Evolutionary conservation across 176 grass and related monocot species (phyloP), one percentile per base, ranked within the genome.

Genomic region (Triticum aestivum): DNA sequence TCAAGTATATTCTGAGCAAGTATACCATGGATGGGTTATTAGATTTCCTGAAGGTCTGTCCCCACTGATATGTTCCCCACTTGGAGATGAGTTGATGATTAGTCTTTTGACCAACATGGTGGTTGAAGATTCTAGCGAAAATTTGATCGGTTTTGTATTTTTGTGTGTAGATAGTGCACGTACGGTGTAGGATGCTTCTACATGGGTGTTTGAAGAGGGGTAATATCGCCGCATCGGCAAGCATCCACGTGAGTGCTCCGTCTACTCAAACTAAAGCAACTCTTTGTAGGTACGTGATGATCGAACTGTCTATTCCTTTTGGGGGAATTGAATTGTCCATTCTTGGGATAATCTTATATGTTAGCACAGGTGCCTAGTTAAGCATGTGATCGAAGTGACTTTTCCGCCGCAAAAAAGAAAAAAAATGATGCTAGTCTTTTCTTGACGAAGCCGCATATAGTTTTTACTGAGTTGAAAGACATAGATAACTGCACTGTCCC

Each of bases 11-110:
- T 47, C 45, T 13, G 12, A 47, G 45, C 11, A 13, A 47, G 45
- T 47, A 47, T 47, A 47, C 45, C 45, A 47, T 5, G 12, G 4
- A 47, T 5, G 12, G 13, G 45, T 47, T 47, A 47, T 4, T 47
- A 47, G 11, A 47, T 47, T 99, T 94, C 72, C 64, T 99, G 10
- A 90, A 94, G 73, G 71, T 84, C 6, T 94, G 92, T 34, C 79
- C 71, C 69, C 73, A 14, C 77, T 51, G 73, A 76, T 82, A 9
- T 94, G 90, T 34, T 87, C 79, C 71, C 69, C 77, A 14, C 77
- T 61, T 76, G 85, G 39, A 87, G 94, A 21, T 76, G 54, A 21
- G 6, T 21, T 58, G 54, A 58, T 47, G 71, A 26, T 14, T 73
- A 73, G 42, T 45, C 12, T 47, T 77, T 68, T 5, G 6, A 76